Evolutionary conservation across 2,329 filamentous ascomycete genomes (phyloP).

Genomic region (Cryphonectria radicalis): DNA sequence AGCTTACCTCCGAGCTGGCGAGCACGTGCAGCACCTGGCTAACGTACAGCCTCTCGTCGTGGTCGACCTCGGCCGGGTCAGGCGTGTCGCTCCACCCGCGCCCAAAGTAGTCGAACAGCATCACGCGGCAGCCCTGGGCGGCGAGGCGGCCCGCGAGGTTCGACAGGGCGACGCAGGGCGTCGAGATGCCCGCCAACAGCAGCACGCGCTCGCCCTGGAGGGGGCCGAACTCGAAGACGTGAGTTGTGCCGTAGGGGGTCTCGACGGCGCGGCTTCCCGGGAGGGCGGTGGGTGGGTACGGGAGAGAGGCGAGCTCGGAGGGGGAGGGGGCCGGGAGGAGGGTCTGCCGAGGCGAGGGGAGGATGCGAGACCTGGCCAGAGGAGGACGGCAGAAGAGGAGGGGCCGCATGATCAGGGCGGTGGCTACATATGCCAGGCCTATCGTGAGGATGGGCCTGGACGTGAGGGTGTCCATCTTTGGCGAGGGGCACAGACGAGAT

Average conservation of each 20-base stretch:
- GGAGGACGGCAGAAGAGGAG: conserved; percentile 22
- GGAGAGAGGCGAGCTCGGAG: conserved; percentile 10
- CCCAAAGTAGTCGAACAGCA: conserved; percentile 78
- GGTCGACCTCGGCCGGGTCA: conserved; percentile 66
- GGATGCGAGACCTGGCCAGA: conserved; percentile 32
- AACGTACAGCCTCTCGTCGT: conserved; percentile 75
- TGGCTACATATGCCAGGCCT: conserved; percentile 17
- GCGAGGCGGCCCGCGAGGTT: conserved; percentile 70
- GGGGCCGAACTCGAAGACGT: conserved; percentile 84
- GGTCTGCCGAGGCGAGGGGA: conserved; percentile 24
- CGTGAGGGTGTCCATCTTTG: conserved; percentile 12
- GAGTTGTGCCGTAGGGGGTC: conserved; percentile 74
- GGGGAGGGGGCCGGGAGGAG: conserved; percentile 9
- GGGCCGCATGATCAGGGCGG: conserved; percentile 15
- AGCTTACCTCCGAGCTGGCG: conserved; percentile 69
- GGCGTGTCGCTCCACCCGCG: conserved; percentile 70
- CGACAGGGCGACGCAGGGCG: conserved; percentile 74
- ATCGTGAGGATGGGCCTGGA: conserved; percentile 5
- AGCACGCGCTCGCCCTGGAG: conserved; percentile 73
- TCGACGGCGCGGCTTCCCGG: conserved; percentile 74
- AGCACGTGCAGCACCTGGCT: conserved; percentile 74
- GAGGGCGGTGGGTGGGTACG: conserved; percentile 70
- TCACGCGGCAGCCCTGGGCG: conserved; percentile 71
- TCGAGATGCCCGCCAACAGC: conserved; percentile 83
- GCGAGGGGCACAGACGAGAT: background rate